phyloP scores from a whole-genome alignment of 1,284 basidiomycete genomes.

The Coniferiporia weirii region DNA sequence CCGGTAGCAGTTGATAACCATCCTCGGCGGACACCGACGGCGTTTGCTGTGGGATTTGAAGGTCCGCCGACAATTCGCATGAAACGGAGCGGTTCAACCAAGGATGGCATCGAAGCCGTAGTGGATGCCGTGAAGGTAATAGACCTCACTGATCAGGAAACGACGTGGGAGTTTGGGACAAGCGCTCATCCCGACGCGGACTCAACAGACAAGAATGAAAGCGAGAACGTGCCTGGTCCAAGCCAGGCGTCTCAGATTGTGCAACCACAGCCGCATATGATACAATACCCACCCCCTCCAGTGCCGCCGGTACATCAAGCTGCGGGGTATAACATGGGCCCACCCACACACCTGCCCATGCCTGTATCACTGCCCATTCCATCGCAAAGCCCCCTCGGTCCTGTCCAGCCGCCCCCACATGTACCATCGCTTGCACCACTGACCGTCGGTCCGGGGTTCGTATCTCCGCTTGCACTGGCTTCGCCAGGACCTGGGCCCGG shows the following conservation, averaged over 20 bases:
- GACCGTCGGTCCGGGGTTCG: conserved; percentile 15
- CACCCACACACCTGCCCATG: conserved; percentile 4
- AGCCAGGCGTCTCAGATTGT: conserved; percentile 6
- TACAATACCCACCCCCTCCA: conserved; percentile 8
- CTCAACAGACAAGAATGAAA: neutral
- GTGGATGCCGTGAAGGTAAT: conserved; percentile 26
- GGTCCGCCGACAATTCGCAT: conserved; percentile 12
- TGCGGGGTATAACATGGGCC: conserved; percentile 11
- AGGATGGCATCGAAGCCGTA: conserved; percentile 10
- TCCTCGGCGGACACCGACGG: neutral
- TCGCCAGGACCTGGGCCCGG: conserved; percentile 18
- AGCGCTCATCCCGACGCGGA: conserved; percentile 28
- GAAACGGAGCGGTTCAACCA: conserved; percentile 1
- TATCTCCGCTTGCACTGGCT: conserved; percentile 19
- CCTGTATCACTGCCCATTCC: neutral
- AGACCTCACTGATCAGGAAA: conserved; percentile 32
- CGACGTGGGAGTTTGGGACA: conserved; percentile 57
- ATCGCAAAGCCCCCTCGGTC: conserved; percentile 14
- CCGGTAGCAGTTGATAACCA: neutral
- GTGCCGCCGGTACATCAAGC: conserved; percentile 1
- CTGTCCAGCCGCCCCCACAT: conserved; percentile 11
- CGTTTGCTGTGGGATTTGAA: conserved; percentile 8
- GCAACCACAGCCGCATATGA: conserved; percentile 17
- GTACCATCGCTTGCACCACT: conserved; percentile 15
- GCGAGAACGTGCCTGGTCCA: neutral